Conservation (phyloP, 2,329 filamentous ascomycete genomes). For the Colletotrichum magnum region DNA sequence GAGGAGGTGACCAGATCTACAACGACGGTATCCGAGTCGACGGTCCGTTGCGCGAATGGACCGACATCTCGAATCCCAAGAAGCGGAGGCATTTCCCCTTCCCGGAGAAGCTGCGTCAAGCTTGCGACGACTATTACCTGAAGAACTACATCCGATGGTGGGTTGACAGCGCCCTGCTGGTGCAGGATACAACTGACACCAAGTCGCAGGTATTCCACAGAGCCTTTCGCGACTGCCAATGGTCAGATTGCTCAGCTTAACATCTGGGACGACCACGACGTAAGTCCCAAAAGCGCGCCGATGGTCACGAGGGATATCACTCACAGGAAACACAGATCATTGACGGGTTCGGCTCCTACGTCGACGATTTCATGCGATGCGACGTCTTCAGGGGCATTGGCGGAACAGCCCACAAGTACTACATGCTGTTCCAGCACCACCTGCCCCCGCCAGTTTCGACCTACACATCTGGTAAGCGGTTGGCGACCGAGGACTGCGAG, state of each 20-base stretch:
- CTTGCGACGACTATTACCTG: constrained; percentile 92
- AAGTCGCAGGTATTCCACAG: constrained; percentile 74
- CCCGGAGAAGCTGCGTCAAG: constrained; percentile 81
- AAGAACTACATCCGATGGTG: constrained; percentile 86
- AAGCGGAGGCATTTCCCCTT: constrained; percentile 87
- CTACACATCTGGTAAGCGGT: constrained; percentile 79
- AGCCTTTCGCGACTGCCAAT: constrained; percentile 88
- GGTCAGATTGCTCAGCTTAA: constrained; percentile 96
- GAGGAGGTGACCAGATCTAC: constrained; percentile 96
- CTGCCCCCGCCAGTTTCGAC: constrained; percentile 87
- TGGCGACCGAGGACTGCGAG: constrained; percentile 49
- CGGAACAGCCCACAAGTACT: constrained; percentile 96
- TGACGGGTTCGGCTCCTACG: constrained; percentile 94
- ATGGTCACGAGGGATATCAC: no score
- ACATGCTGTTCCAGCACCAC: constrained; percentile 97
- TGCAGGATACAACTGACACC: constrained; percentile 64
- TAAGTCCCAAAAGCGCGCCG: constrained; percentile 50
- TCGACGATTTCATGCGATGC: constrained; percentile 93
- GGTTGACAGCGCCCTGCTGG: constrained; percentile 47
- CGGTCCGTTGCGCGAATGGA: constrained; percentile 87
- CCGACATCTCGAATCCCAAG: constrained; percentile 84
- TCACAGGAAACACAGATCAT: constrained; percentile 74
- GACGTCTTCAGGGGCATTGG: constrained; percentile 94
- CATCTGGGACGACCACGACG: constrained; percentile 96
- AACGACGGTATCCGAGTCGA: constrained; percentile 92